Conservation (phyloP, 768 basidiomycete species). For the Trametes cubensis region DNA sequence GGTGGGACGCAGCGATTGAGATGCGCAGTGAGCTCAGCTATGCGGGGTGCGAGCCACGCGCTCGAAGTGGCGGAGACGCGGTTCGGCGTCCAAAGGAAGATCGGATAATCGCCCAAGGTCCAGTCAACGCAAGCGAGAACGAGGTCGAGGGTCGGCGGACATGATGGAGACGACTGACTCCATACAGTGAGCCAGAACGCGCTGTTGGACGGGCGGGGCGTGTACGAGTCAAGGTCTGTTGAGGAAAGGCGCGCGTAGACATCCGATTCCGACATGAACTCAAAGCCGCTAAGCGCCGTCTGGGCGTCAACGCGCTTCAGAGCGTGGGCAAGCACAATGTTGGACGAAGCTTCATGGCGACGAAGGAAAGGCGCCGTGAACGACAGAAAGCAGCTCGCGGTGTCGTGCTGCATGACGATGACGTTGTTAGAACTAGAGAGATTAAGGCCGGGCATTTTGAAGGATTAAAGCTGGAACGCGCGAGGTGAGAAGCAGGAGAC, state of each 20-base stretch:
- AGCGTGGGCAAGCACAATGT: conserved; percentile 56
- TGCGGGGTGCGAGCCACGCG: conserved; percentile 39
- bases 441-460: conserved; percentile 39
- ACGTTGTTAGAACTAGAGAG: conserved; percentile 28
- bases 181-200: conserved; percentile 56
- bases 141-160: conserved; percentile 41
- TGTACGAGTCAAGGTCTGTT: conserved; percentile 29
- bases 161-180: conserved; percentile 38
- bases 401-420: conserved; percentile 42
- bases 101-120: conserved; percentile 49
- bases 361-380: conserved; percentile 45
- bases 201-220: conserved; percentile 26
- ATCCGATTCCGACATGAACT: conserved; percentile 40
- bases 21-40: conserved; percentile 41
- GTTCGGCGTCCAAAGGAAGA: conserved; percentile 53
- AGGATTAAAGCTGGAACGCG: conserved; percentile 4
- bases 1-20: conserved; percentile 42
- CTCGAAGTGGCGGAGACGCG: conserved; percentile 31
- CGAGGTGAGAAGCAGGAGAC: not conserved
- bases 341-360: conserved; percentile 50
- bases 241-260: conserved; percentile 31
- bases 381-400: conserved; percentile 45
- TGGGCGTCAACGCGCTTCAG: conserved; percentile 45
- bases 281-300: conserved; percentile 40
- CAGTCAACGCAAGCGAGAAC: conserved; percentile 51